Conservation (phyloP, 306 rosid species). For the Adenanthera pavonina region DNA sequence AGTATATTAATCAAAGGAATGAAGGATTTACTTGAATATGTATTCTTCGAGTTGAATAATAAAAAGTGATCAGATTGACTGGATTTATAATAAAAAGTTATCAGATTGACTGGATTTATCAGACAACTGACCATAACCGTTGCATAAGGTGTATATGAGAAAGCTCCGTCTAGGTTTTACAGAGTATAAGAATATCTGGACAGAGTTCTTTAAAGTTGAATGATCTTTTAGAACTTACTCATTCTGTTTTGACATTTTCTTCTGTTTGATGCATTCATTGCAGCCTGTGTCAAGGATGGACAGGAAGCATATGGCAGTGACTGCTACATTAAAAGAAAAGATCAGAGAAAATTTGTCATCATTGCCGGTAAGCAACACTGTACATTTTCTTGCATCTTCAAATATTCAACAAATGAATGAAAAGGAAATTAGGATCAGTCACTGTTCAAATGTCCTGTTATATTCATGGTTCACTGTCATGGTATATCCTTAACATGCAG, state of each 20-base stretch:
- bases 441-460: not conserved
- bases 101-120: too few species aligned
- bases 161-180: too few species aligned
- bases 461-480: constrained; percentile 13
- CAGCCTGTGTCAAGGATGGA: constrained; percentile 80
- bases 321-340: constrained; percentile 58
- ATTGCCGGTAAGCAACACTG: constrained; percentile 62
- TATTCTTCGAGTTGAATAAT: too few species aligned
- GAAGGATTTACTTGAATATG: too few species aligned
- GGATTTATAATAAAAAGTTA: too few species aligned
- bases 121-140: too few species aligned
- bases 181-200: not conserved
- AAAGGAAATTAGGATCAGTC: constrained; percentile 1
- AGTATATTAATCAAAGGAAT: not conserved
- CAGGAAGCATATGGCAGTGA: constrained; percentile 67
- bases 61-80: too few species aligned
- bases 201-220: not conserved
- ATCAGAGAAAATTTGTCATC: constrained; percentile 63
- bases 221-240: constrained; percentile 19
- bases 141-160: too few species aligned
- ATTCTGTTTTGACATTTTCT: constrained; percentile 30
- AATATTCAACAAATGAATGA: not conserved
- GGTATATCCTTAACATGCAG: constrained; percentile 55
- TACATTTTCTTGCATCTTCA: not conserved
- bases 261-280: constrained; percentile 38